phyloP scores from a whole-genome alignment of 2,329 filamentous ascomycete species.

The Tolypocladium album region DNA sequence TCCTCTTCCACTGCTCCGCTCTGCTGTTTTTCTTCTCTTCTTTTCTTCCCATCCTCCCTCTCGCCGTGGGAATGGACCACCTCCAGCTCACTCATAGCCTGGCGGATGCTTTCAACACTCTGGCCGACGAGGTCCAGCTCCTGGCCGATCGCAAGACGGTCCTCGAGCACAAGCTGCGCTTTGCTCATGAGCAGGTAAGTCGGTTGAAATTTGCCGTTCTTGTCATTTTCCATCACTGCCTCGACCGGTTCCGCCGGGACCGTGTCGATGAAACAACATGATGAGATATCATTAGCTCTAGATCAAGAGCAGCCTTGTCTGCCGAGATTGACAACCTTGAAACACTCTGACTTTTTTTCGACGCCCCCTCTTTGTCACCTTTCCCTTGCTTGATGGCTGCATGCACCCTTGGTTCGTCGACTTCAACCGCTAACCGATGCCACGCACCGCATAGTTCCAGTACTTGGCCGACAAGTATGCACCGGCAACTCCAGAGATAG shows the following conservation, averaged over 20 bases:
- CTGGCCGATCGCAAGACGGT: constrained; percentile 54
- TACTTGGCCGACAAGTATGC: constrained; percentile 58
- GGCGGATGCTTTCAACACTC: constrained; percentile 52
- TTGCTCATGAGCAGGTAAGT: constrained; percentile 56
- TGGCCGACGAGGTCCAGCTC: constrained; percentile 54
- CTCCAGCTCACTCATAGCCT: constrained; percentile 41
- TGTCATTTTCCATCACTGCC: background rate
- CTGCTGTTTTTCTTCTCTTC: constrained; percentile 7
- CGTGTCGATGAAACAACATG: constrained; percentile 16
- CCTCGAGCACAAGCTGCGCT: constrained; percentile 55
- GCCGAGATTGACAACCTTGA: constrained; percentile 48
- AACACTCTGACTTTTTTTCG: constrained; percentile 10
- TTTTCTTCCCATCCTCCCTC: constrained; percentile 2
- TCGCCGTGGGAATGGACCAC: constrained; percentile 23
- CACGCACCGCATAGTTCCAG: constrained; percentile 40
- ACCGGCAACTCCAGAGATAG: constrained; percentile 52
- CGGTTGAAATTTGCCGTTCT: constrained; percentile 2
- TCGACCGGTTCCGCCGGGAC: background rate
- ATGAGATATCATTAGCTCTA: constrained; percentile 61
- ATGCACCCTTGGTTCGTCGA: background rate
- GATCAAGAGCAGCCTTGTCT: constrained; percentile 57
- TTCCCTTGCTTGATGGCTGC: constrained; percentile 3
- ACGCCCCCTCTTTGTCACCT: constrained; percentile 5
- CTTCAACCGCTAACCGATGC: constrained; percentile 10
- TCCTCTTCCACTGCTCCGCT: constrained; percentile 4